Percentiles rank a stretch among this genome's conserved stretches.
Evolutionary conservation across 208 protist species (phyloP).

Genomic region (Spongospora subterranea): DNA sequence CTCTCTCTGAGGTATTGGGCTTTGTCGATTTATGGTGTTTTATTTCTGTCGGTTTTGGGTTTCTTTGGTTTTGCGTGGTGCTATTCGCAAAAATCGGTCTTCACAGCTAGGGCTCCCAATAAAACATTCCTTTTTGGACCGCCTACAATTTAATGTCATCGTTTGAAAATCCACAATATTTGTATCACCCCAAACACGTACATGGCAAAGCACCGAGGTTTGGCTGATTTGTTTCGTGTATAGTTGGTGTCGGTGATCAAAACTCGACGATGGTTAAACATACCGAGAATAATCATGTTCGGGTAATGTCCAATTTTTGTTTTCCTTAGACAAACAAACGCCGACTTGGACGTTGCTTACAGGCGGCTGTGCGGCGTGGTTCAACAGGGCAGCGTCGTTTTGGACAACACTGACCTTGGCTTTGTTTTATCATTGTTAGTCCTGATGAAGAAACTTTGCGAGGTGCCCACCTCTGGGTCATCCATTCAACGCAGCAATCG

Average conservation of each 20-base stretch:
- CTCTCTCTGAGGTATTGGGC: background rate
- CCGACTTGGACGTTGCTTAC: background rate
- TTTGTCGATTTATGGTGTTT: too few species aligned
- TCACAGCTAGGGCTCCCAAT: too few species aligned
- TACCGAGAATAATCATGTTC: background rate
- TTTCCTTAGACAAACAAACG: background rate
- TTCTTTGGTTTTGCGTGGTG: too few species aligned
- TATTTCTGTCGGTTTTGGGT: too few species aligned
- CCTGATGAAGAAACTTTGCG: background rate
- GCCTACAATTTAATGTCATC: too few species aligned
- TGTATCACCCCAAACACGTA: too few species aligned
- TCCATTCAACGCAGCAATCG: background rate
- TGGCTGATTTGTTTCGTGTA: too few species aligned
- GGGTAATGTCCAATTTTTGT: background rate
- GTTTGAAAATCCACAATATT: too few species aligned
- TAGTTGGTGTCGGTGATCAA: background rate
- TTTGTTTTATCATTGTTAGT: background rate
- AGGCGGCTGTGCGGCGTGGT: background rate
- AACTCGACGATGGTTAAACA: background rate
- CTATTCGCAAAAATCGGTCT: too few species aligned
- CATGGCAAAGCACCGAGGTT: too few species aligned
- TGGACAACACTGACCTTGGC: background rate
- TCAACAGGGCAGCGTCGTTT: background rate
- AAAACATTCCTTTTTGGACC: too few species aligned
- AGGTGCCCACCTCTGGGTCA: background rate